Evolutionary conservation across 768 basidiomycete genomes (phyloP).

Genomic region (Phlegmacium glaucopus): DNA sequence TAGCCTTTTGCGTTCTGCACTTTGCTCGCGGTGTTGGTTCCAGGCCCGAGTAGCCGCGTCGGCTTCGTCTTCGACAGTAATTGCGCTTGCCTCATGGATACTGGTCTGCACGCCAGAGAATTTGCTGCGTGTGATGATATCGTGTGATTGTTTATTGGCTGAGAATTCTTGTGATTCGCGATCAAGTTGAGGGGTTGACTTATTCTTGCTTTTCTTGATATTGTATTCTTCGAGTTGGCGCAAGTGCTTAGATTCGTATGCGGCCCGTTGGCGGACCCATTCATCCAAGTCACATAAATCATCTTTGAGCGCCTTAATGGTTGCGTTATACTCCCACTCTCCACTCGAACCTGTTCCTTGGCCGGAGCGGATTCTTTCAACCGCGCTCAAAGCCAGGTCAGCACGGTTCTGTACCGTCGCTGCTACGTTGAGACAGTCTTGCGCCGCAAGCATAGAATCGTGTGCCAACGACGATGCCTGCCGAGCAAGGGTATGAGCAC

Average conservation of each 20-base stretch:
- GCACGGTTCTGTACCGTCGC: slow-evolving; percentile 20
- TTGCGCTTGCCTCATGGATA: not conserved
- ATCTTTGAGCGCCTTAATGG: slow-evolving; percentile 2
- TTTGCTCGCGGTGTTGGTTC: slow-evolving; percentile 1
- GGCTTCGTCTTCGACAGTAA: slow-evolving; percentile 5
- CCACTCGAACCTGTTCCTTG: not conserved
- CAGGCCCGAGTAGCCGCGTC: slow-evolving; percentile 1
- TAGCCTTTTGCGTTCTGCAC: slow-evolving; percentile 5
- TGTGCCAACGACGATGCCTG: slow-evolving; percentile 25
- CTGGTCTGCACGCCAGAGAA: not conserved
- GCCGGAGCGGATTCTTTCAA: slow-evolving; percentile 13
- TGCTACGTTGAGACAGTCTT: slow-evolving; percentile 21
- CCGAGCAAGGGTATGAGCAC: slow-evolving; percentile 25
- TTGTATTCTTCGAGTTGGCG: not conserved
- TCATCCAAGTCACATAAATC: slow-evolving; percentile 5
- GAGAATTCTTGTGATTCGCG: not conserved
- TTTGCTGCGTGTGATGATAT: not conserved
- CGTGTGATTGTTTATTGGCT: not conserved
- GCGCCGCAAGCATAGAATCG: slow-evolving; percentile 24
- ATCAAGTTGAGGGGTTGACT: not conserved
- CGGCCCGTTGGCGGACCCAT: slow-evolving; percentile 1
- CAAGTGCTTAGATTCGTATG: slow-evolving; percentile 1
- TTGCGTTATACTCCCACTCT: slow-evolving; percentile 4
- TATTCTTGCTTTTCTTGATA: not conserved
- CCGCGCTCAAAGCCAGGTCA: slow-evolving; percentile 19